These are phyloP conservation scores for Kurtzmaniella natalensis DNA, from an alignment of 1,139 yeast species.

Conservation along the genomic window DNA sequence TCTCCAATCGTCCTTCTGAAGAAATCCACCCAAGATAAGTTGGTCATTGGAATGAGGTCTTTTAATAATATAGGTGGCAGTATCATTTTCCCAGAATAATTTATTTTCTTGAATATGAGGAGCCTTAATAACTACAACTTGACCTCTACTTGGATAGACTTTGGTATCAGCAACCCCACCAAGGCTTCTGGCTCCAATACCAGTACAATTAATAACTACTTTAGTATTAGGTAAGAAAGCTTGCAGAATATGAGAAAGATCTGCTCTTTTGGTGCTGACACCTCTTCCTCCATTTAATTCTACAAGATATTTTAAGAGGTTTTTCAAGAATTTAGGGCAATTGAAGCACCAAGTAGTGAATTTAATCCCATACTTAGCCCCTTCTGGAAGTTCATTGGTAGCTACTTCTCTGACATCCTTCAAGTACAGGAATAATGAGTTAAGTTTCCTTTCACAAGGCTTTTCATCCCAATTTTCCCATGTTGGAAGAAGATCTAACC, in stretches of 20 bases:
- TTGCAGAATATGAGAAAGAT: constrained; percentile 49
- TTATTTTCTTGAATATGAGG: constrained; percentile 49
- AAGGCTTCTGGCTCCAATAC: constrained; percentile 56
- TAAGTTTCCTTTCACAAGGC: constrained; percentile 41
- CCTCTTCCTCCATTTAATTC: constrained; percentile 34
- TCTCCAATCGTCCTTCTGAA: constrained; percentile 56
- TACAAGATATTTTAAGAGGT: constrained; percentile 37
- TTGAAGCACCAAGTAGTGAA: constrained; percentile 65
- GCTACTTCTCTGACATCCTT: constrained; percentile 35
- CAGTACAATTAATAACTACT: constrained; percentile 65
- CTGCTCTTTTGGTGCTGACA: constrained; percentile 42
- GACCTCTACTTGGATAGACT: constrained; percentile 65
- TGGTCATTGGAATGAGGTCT: constrained; percentile 61
- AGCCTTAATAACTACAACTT: constrained; percentile 58
- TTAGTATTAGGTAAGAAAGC: constrained; percentile 39
- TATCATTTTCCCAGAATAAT: constrained; percentile 48
- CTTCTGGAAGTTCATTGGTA: constrained; percentile 36
- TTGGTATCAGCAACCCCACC: constrained; percentile 53
- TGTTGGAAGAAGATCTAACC: constrained; percentile 50
- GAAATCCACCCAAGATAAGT: constrained; percentile 63
- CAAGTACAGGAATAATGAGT: constrained; percentile 42
- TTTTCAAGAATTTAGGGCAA: constrained; percentile 53
- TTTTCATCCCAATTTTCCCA: constrained; percentile 52
- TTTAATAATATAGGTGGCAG: constrained; percentile 65
- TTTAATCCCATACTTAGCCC: constrained; percentile 48